Percentiles rank a stretch among this genome's conserved stretches.
These are phyloP conservation scores for Candida ponderosae DNA, from an alignment of 805 yeast species.

Conservation along the genomic window DNA sequence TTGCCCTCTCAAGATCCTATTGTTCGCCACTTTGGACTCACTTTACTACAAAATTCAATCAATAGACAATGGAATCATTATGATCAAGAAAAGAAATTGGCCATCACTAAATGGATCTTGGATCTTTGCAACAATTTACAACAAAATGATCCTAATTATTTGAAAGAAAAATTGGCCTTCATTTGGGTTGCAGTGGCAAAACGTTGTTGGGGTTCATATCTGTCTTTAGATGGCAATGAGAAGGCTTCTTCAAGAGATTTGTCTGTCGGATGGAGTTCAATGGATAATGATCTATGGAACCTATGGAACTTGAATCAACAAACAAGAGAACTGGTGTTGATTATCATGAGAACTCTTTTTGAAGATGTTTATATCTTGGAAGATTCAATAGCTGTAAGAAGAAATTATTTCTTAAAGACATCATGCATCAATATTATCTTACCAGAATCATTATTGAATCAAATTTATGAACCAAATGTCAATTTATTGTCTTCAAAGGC, in stretches of 20 bases:
- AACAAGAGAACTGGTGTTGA: slow-evolving; percentile 68
- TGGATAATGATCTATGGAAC: slow-evolving; percentile 71
- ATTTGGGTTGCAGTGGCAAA: slow-evolving; percentile 91
- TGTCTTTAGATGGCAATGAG: slow-evolving; percentile 27
- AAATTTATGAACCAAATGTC: slow-evolving; percentile 59
- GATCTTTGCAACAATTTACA: slow-evolving; percentile 60
- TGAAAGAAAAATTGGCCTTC: slow-evolving; percentile 83
- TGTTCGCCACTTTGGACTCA: slow-evolving; percentile 86
- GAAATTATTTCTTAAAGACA: slow-evolving; percentile 71
- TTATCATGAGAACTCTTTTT: slow-evolving; percentile 77
- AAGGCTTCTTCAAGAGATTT: slow-evolving; percentile 39
- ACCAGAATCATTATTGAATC: slow-evolving; percentile 54
- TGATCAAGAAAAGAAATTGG: slow-evolving; percentile 48
- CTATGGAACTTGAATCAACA: slow-evolving; percentile 64
- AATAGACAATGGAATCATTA: slow-evolving; percentile 44
- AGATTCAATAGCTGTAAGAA: slow-evolving; percentile 80
- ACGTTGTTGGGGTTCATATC: slow-evolving; percentile 78
- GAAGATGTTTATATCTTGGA: slow-evolving; percentile 91
- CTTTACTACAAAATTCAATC: slow-evolving; percentile 69
- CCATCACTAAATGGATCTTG: slow-evolving; percentile 78
- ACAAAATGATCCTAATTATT: slow-evolving; percentile 75
- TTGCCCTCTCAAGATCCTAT: slow-evolving; percentile 53
- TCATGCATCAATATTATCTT: slow-evolving; percentile 79
- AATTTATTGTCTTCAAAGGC: slow-evolving; percentile 58
- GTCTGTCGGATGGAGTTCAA: slow-evolving; percentile 70